Evolutionary conservation across 371 early-diverging fungal species (phyloP).

Genomic region (Mucor saturninus): DNA sequence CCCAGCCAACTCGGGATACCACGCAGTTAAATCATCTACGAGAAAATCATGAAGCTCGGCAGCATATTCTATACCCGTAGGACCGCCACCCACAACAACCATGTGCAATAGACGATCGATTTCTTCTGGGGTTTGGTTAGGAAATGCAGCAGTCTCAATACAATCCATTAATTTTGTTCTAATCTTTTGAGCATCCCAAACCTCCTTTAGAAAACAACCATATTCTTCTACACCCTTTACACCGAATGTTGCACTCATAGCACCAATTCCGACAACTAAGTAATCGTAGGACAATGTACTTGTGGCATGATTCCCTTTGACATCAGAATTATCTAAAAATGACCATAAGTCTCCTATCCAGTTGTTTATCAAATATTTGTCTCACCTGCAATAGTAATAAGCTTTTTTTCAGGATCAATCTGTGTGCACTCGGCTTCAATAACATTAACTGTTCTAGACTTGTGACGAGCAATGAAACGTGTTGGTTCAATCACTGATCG

Average conservation of each 20-base stretch:
- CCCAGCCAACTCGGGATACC: conserved; percentile 74
- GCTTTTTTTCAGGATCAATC: conserved; percentile 79
- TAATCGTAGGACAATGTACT: conserved; percentile 84
- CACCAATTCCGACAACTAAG: conserved; percentile 88
- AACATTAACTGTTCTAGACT: conserved; percentile 80
- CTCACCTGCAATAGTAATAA: conserved; percentile 69
- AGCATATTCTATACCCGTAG: conserved; percentile 95
- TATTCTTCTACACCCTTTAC: conserved; percentile 87
- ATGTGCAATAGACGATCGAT: conserved; percentile 86
- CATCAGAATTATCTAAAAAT: conserved; percentile 70
- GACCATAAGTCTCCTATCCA: background rate
- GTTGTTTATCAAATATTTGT: background rate
- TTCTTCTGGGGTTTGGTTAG: conserved; percentile 78
- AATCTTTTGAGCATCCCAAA: conserved; percentile 91
- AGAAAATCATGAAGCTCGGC: conserved; percentile 94
- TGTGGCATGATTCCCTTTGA: conserved; percentile 63
- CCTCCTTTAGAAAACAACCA: conserved; percentile 87
- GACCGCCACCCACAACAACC: conserved; percentile 97
- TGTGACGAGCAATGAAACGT: conserved; percentile 85
- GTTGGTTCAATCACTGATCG: conserved; percentile 87
- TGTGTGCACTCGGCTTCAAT: conserved; percentile 87
- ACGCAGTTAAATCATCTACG: conserved; percentile 77
- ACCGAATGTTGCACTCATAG: conserved; percentile 89
- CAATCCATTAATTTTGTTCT: conserved; percentile 86
- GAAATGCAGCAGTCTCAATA: conserved; percentile 89